Conservation (phyloP, 768 basidiomycete genomes). For the Cyclocybe aegerita region DNA sequence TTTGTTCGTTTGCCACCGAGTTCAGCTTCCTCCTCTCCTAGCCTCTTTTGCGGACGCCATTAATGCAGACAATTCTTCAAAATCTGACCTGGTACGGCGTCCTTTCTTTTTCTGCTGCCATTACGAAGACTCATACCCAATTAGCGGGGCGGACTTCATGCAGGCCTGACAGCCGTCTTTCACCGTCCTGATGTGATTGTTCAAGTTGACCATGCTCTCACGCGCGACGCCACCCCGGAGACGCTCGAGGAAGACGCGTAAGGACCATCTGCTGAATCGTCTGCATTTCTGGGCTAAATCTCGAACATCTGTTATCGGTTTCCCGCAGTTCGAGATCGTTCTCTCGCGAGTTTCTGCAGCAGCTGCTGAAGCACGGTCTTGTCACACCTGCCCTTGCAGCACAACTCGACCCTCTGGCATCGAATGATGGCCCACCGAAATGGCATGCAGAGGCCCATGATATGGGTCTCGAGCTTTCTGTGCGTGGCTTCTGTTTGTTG, state of each 20-base stretch:
- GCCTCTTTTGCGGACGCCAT: constrained; percentile 53
- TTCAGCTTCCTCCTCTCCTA: constrained; percentile 63
- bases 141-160: constrained; percentile 45
- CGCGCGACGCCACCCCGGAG: constrained; percentile 26
- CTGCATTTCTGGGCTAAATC: too few species aligned
- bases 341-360: constrained; percentile 52
- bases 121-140: constrained; percentile 18
- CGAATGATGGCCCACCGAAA: constrained; percentile 46
- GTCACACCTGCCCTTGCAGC: constrained; percentile 52
- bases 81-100: constrained; percentile 57
- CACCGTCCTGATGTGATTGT: constrained; percentile 54
- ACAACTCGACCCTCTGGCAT: constrained; percentile 50
- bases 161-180: constrained; percentile 47
- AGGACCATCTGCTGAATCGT: constrained; percentile 7
- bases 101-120: not conserved
- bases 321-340: constrained; percentile 30
- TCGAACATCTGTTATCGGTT: not conserved
- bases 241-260: constrained; percentile 29
- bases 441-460: constrained; percentile 63
- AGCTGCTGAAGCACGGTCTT: constrained; percentile 51
- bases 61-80: constrained; percentile 48
- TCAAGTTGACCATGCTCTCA: constrained; percentile 49
- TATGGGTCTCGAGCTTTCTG: constrained; percentile 54
- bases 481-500: constrained; percentile 24
- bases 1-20: not conserved